phyloP scores from a whole-genome alignment of 306 rosid species.

The Erythrophleum fordii region DNA sequence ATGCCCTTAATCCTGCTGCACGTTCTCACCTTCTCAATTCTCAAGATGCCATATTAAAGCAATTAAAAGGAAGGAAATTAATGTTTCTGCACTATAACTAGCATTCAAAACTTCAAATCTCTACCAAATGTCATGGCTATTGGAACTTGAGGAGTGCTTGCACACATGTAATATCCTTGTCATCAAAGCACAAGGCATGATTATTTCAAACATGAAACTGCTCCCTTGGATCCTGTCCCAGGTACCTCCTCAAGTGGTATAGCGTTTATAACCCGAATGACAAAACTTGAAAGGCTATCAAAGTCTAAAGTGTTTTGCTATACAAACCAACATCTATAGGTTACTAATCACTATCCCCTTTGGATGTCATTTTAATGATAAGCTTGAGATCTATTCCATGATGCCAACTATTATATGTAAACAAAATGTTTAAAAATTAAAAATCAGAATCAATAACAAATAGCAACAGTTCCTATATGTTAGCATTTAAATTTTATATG shows the following conservation, averaged over 20 bases:
- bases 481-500: not conserved
- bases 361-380: not conserved
- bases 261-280: constrained; percentile 8
- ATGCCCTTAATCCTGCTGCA: not conserved
- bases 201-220: constrained; percentile 3
- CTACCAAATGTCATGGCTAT: constrained; percentile 2
- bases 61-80: not conserved
- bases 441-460: not conserved
- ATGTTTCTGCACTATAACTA: not conserved
- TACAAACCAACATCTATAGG: not conserved
- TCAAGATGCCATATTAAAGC: not conserved
- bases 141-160: not conserved
- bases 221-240: not conserved
- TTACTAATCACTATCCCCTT: not conserved
- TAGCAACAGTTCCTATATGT: not conserved
- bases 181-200: constrained; percentile 15
- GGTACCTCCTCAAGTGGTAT: not conserved
- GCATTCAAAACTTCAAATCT: not conserved
- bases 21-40: not conserved
- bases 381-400: not conserved
- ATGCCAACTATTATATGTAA: not conserved
- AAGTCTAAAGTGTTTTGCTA: not conserved
- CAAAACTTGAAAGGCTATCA: constrained; percentile 1
- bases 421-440: not conserved
- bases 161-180: not conserved